Base-by-base conservation (phyloP, 1,284 basidiomycete genomes). In the Gomphus sp. region DNA sequence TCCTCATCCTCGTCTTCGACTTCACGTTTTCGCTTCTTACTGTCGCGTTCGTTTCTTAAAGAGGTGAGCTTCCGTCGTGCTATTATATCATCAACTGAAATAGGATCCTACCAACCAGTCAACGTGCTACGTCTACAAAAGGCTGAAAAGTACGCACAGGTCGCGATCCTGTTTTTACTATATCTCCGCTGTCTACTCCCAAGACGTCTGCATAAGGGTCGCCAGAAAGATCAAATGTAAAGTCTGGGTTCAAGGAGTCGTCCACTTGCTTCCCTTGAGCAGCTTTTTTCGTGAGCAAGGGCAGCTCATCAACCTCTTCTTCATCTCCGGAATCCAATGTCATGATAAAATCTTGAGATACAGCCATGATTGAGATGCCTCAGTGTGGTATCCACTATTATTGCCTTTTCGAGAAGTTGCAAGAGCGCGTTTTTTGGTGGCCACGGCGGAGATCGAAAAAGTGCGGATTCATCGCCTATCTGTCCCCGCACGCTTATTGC, bases 31-130 rank as follows among this genome's bases (percentile, higher is more conserved):
- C 84, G 77, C 69, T 89, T 88, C 36, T 72, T 72, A 47, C 69
- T 68, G 66, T 63, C 63, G 68, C 39, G 28, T 18, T 53, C 39
- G 43, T 37, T 22, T 14, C n/a, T 33, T 36, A 49, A n/a, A 22
- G 28, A 70, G 65, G 74, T 67, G 58, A 78, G 74, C 58, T 76
- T 81, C 59, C 87, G 77, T 60, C 86, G 77, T 51, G 84, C 85
- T 66, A 95, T 93, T 64, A 96, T 97, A 68, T 97, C 92, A 72
- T 97, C 91, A 10, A 98, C 87, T 49, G 89, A 92, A 52, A 97
- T 82, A 14, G 88, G 85, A 67, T 82, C 77, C 87, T 91, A 62
- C 44, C 59, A 62, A 62, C 49, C 61, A 61, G 18, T 43, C 36
- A 48, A 61, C 55, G 37, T 56, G 55, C 3, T 34, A 33, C 44